Percentiles rank a stretch among this genome's conserved stretches.
phyloP scores from a whole-genome alignment of 75 land plant genomes.

The Isoetes taiwanensis region DNA sequence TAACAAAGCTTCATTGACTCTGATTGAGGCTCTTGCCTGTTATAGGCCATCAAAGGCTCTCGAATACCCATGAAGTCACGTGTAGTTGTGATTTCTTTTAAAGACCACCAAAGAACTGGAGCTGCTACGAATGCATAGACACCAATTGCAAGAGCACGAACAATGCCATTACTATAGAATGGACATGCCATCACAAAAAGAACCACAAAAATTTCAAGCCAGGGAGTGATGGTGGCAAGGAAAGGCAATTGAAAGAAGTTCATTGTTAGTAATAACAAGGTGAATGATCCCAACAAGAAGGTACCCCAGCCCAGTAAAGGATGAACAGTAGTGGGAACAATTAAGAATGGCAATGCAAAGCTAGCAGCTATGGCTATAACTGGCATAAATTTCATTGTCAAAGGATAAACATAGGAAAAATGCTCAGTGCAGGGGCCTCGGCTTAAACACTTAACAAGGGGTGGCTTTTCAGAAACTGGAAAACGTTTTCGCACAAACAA shows the following conservation, averaged over 20 bases:
- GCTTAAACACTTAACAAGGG: slow-evolving; percentile 11
- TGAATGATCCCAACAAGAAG: slow-evolving; percentile 56
- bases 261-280: slow-evolving; percentile 33
- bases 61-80: slow-evolving; percentile 4
- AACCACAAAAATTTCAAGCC: slow-evolving; percentile 50
- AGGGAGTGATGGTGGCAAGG: slow-evolving; percentile 38
- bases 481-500: slow-evolving; percentile 2
- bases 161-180: slow-evolving; percentile 58
- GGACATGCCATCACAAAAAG: slow-evolving; percentile 73
- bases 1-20: slow-evolving; percentile 14
- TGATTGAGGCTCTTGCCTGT: slow-evolving; percentile 12
- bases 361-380: slow-evolving; percentile 41
- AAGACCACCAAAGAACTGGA: slow-evolving; percentile 46
- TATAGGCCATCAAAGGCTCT: slow-evolving; percentile 18
- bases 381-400: slow-evolving; percentile 29
- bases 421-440: slow-evolving; percentile 27
- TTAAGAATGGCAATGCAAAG: slow-evolving; percentile 48
- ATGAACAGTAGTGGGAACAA: slow-evolving; percentile 64
- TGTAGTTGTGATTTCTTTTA: slow-evolving; percentile 8
- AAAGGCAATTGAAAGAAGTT: slow-evolving; percentile 49
- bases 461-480: background rate
- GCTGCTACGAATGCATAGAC: slow-evolving; percentile 54
- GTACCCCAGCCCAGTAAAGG: slow-evolving; percentile 82
- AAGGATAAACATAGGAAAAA: slow-evolving; percentile 19
- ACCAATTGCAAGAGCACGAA: slow-evolving; percentile 49